Conservation (phyloP, 2,329 filamentous ascomycete genomes). For the Neofusicoccum cordaticola region DNA sequence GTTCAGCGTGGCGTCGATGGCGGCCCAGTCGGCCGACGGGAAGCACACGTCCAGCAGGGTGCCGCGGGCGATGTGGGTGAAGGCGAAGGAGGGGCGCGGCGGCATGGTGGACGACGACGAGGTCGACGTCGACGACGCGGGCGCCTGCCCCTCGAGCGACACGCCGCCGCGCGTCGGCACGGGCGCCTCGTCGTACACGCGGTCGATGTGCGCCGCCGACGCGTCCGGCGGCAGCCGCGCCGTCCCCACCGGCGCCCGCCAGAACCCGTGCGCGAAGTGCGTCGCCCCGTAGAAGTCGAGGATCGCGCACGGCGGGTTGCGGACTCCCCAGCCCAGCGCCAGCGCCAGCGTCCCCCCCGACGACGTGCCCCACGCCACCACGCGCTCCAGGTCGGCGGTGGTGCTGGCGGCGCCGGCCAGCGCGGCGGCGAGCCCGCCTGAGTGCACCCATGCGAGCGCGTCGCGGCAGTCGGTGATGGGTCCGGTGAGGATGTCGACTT, state of each 20-base stretch:
- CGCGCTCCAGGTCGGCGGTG: constrained; percentile 27
- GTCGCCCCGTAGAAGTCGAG: constrained; percentile 38
- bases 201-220: constrained; percentile 30
- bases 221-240: constrained; percentile 19
- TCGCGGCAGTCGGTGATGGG: constrained; percentile 36
- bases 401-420: constrained; percentile 20
- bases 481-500: constrained; percentile 31
- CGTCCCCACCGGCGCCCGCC: constrained; percentile 36
- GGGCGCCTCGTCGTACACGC: constrained; percentile 37
- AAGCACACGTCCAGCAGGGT: constrained; percentile 37
- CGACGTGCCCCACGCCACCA: constrained; percentile 39
- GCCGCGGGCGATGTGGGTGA: constrained; percentile 43
- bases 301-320: background rate
- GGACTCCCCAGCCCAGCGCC: constrained; percentile 40
- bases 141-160: constrained; percentile 41
- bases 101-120: constrained; percentile 21
- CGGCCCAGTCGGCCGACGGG: constrained; percentile 17
- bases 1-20: constrained; percentile 37
- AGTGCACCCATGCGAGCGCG: constrained; percentile 36
- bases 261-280: constrained; percentile 37
- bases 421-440: constrained; percentile 26
- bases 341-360: constrained; percentile 38
- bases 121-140: too few species aligned
- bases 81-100: constrained; percentile 40
- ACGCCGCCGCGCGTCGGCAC: constrained; percentile 40